These are phyloP conservation scores for Calonectria multiphialidica DNA, from an alignment of 2,329 filamentous ascomycete genomes.

Conservation along the genomic window DNA sequence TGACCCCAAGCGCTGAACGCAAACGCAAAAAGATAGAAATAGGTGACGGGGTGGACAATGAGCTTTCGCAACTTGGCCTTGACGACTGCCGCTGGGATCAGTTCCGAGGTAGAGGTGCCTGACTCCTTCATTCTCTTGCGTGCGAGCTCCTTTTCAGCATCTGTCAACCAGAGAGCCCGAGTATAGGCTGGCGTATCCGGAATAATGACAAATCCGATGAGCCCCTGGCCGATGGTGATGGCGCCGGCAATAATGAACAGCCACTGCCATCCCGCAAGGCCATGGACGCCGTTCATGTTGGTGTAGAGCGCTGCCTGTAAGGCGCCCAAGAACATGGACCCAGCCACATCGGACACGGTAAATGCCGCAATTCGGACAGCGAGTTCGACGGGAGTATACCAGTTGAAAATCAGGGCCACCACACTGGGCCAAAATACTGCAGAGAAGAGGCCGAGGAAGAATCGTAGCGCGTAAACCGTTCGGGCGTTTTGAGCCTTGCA, in stretches of 20 bases:
- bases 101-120: conserved; percentile 45
- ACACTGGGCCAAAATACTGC: conserved; percentile 53
- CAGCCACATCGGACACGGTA: conserved; percentile 57
- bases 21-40: conserved; percentile 47
- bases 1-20: conserved; percentile 46
- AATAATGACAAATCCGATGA: conserved; percentile 54
- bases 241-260: conserved; percentile 59
- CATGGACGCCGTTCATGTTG: conserved; percentile 54
- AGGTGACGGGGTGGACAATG: conserved; percentile 46
- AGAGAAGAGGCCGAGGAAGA: conserved; percentile 57
- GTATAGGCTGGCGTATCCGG: conserved; percentile 47
- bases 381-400: conserved; percentile 58
- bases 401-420: conserved; percentile 55
- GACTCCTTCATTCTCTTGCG: conserved; percentile 43
- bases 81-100: conserved; percentile 41
- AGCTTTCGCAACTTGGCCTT: conserved; percentile 43
- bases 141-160: conserved; percentile 42
- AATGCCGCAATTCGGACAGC: conserved; percentile 57
- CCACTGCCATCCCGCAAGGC: conserved; percentile 59
- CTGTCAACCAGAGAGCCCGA: conserved; percentile 45
- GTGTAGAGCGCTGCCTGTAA: conserved; percentile 57
- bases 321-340: conserved; percentile 58
- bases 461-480: conserved; percentile 54
- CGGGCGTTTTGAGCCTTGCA: conserved; percentile 50
- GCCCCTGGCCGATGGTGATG: conserved; percentile 56